phyloP scores from a whole-genome alignment of 2,329 filamentous ascomycete genomes.

The Ilyonectria destructans region DNA sequence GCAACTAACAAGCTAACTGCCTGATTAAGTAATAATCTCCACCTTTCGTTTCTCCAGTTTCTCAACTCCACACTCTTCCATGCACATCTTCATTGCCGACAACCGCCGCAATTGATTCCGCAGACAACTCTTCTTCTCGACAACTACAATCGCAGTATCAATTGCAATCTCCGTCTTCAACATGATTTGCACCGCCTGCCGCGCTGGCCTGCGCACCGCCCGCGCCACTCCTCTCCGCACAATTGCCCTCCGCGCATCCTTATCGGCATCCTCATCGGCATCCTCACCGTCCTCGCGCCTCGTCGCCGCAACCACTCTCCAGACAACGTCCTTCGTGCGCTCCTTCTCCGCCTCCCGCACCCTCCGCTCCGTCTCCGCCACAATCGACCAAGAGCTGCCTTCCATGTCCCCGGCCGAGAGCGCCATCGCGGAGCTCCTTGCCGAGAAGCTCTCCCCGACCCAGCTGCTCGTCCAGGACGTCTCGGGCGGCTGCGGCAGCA shows the following conservation, averaged over 20 bases:
- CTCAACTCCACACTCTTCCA: slow-evolving; percentile 5
- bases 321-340: slow-evolving; percentile 24
- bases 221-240: slow-evolving; percentile 32
- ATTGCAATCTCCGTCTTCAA: background rate
- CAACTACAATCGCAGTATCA: background rate
- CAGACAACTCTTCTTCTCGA: background rate
- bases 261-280: slow-evolving; percentile 18
- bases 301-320: slow-evolving; percentile 21
- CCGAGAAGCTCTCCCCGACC: slow-evolving; percentile 65
- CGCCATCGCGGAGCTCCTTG: slow-evolving; percentile 71
- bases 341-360: slow-evolving; percentile 28
- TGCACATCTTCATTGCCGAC: background rate
- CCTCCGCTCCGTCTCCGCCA: slow-evolving; percentile 17
- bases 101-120: background rate
- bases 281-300: slow-evolving; percentile 19
- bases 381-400: slow-evolving; percentile 41
- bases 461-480: slow-evolving; percentile 81
- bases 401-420: slow-evolving; percentile 68
- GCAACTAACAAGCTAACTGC: slow-evolving; percentile 5
- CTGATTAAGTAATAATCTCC: slow-evolving; percentile 29
- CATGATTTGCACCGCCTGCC: slow-evolving; percentile 49
- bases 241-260: slow-evolving; percentile 2
- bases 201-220: slow-evolving; percentile 45
- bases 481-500: slow-evolving; percentile 87
- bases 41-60: slow-evolving; percentile 2